phyloP scores from a whole-genome alignment of 2,329 filamentous ascomycete species.

The Penicillium sp. region DNA sequence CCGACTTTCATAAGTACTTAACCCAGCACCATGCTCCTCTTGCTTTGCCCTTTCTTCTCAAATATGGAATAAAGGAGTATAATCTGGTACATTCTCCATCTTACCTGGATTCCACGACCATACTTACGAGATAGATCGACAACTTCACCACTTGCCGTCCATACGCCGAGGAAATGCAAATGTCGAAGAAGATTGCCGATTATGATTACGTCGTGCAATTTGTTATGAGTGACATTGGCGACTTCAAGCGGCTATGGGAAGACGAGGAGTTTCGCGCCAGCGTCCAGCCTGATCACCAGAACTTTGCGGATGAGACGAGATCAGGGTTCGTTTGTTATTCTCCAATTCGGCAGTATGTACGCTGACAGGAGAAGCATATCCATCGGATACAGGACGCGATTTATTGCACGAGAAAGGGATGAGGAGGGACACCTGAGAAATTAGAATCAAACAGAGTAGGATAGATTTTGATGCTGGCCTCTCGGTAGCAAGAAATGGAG shows the following conservation, averaged over 20 bases:
- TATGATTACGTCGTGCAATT: conserved; percentile 41
- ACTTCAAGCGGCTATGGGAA: conserved; percentile 35
- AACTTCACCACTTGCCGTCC: conserved; percentile 7
- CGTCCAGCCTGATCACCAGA: conserved; percentile 38
- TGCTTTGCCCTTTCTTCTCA: conserved; percentile 31
- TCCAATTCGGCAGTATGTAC: not conserved
- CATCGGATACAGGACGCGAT: conserved; percentile 17
- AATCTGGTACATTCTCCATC: conserved; percentile 31
- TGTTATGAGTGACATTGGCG: conserved; percentile 35
- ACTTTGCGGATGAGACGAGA: conserved; percentile 34
- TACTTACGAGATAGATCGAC: conserved; percentile 14
- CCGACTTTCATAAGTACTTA: conserved; percentile 35
- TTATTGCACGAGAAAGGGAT: conserved; percentile 7
- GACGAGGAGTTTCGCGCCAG: conserved; percentile 34
- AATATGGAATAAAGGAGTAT: conserved; percentile 37
- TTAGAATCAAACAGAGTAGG: not conserved
- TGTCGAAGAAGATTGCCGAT: conserved; percentile 29
- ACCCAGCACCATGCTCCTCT: conserved; percentile 32
- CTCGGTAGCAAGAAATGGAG: not conserved
- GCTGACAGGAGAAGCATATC: conserved; percentile 9
- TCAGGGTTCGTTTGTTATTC: conserved; percentile 14
- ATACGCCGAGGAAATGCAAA: conserved; percentile 12
- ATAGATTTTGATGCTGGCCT: not conserved
- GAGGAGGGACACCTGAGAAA: conserved; percentile 8
- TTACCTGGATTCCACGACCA: not conserved